Evolutionary conservation across 2,329 filamentous ascomycete genomes (phyloP), one percentile per base, ranked within the genome.

Genomic region (Cadophora gregata): DNA sequence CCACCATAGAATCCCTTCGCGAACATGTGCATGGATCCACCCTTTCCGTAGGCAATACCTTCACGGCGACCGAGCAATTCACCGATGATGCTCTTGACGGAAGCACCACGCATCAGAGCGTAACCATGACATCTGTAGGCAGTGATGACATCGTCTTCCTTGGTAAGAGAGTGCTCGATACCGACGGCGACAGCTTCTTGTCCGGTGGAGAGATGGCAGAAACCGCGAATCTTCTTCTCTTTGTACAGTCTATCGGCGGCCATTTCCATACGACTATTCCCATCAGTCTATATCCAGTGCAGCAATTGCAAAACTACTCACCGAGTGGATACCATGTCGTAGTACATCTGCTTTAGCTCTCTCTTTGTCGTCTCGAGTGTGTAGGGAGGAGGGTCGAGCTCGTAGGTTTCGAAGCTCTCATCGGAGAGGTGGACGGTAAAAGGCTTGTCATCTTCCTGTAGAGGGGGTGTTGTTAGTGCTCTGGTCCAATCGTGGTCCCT

Each of bases 1-100:
- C 96, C 96, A 77, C 96, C 96, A 81, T 96, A 99, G 87, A 99
- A 99, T 73, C 93, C 92, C 82, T 93, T 94, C 76, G 93, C 85
- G 84, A 99, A 99, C 96, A 99, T 99, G 87, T 99, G 96, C 96
- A 99, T 99, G 72, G 94, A 97, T 73, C 96, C 96, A 81, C 96
- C 96, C 89, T 99, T 99, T 81, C 96, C 96, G 85, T 97, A 97
- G 70, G 96, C 92, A 78, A 99, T 97, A 84, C 96, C 96, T 81
- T 96, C 93, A 80, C 95, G 90, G 77, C 96, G 92, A 77, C 96
- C 96, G 65, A 99, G 88, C 74, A 98, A 88, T 85, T 98, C 95
- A 76, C 95, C 95, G 75, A 98, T 96, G 82, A 98, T 96, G 76
- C 92, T 93, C 79, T 93, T 91, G 77, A 97, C 90, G 72, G 89